These are phyloP conservation scores for Cicer cuneatum DNA, from an alignment of 306 rosid genomes.

Conservation along the genomic window DNA sequence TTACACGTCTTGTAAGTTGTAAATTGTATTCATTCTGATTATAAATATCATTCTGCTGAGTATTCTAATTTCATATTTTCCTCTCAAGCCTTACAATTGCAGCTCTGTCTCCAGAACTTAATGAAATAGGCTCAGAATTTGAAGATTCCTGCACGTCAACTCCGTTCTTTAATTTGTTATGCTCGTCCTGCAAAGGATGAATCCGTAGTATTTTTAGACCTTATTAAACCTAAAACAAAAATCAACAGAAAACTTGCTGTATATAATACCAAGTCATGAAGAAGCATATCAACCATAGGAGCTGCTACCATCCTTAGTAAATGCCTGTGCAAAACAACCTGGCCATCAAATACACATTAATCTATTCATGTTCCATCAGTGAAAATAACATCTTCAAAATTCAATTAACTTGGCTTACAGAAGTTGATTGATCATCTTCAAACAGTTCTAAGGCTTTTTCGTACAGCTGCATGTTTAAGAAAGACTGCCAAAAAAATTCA, in stretches of 20 bases:
- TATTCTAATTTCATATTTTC: constrained; percentile 10
- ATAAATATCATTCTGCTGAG: not conserved
- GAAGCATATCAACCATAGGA: constrained; percentile 73
- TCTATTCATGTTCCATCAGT: constrained; percentile 43
- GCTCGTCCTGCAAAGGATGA: constrained; percentile 66
- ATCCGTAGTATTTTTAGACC: constrained; percentile 33
- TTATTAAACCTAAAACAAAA: constrained; percentile 16
- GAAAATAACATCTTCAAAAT: constrained; percentile 34
- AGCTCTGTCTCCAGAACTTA: constrained; percentile 75
- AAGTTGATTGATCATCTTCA: constrained; percentile 92
- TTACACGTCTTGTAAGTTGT: not conserved
- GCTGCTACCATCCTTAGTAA: constrained; percentile 85
- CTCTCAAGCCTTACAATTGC: constrained; percentile 62
- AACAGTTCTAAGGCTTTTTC: constrained; percentile 94
- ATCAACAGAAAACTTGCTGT: constrained; percentile 29
- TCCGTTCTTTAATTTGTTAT: constrained; percentile 89
- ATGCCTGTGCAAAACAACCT: constrained; percentile 97
- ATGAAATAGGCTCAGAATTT: constrained; percentile 62
- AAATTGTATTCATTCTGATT: not conserved
- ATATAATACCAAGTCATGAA: constrained; percentile 69
- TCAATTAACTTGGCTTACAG: constrained; percentile 62
- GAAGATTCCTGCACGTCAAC: constrained; percentile 68
- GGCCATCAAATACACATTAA: constrained; percentile 48
- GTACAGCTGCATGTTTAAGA: constrained; percentile 92
- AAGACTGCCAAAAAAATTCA: constrained; percentile 68